These are phyloP conservation scores for Adansonia rubrostipa DNA, from an alignment of 441 rosid genomes.

Conservation along the genomic window DNA sequence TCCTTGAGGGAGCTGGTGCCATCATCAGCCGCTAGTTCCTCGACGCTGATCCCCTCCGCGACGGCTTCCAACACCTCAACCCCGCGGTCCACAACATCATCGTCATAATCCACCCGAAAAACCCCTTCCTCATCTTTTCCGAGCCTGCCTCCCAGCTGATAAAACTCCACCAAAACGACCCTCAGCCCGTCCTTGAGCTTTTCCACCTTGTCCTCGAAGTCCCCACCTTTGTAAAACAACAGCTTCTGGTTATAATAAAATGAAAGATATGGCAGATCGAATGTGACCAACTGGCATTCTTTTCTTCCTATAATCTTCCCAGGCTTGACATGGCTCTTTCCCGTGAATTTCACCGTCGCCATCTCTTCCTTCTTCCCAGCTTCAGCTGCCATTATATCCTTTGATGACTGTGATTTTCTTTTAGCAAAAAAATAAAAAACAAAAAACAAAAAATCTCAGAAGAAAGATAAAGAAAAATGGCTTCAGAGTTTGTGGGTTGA, in stretches of 20 bases:
- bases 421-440: neutral
- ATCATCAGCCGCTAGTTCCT: conserved; percentile 69
- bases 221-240: conserved; percentile 56
- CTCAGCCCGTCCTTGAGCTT: conserved; percentile 74
- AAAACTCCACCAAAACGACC: conserved; percentile 68
- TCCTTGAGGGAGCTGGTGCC: conserved; percentile 59
- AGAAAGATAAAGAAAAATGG: neutral
- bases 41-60: conserved; percentile 59
- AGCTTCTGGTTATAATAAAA: conserved; percentile 88
- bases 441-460: neutral
- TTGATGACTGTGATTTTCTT: conserved; percentile 8
- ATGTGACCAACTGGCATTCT: conserved; percentile 71
- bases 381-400: conserved; percentile 24
- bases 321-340: conserved; percentile 65
- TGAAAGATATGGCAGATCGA: conserved; percentile 84
- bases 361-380: conserved; percentile 21
- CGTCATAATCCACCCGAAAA: conserved; percentile 73
- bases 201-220: conserved; percentile 51
- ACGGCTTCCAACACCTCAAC: conserved; percentile 70
- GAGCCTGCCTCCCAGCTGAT: conserved; percentile 78
- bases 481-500: conserved; percentile 6
- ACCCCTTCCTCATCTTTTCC: conserved; percentile 88
- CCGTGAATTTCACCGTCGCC: conserved; percentile 44
- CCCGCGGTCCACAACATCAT: conserved; percentile 52
- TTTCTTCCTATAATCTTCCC: conserved; percentile 55